These are phyloP conservation scores for Pluteus cervinus DNA, from an alignment of 768 basidiomycete genomes.

Conservation along the genomic window DNA sequence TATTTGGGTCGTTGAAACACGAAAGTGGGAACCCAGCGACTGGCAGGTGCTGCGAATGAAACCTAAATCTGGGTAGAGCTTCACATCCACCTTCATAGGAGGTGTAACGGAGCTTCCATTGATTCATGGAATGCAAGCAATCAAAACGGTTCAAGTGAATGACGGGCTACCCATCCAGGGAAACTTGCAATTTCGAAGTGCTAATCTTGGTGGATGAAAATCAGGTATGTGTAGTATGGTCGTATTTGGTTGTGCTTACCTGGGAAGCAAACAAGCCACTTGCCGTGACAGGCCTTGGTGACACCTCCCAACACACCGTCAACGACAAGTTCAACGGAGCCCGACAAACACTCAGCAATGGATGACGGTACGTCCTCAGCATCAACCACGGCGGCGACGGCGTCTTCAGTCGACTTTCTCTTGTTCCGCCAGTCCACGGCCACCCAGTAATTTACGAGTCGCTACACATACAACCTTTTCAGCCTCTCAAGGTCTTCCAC, in stretches of 20 bases:
- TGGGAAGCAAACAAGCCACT: too few species aligned
- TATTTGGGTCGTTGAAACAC: too few species aligned
- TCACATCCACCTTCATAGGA: too few species aligned
- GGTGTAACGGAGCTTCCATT: too few species aligned
- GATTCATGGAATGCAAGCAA: too few species aligned
- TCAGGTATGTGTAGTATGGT: slow-evolving; percentile 2
- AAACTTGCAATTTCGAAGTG: too few species aligned
- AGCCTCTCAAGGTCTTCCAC: slow-evolving; percentile 8
- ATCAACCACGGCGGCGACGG: slow-evolving; percentile 66
- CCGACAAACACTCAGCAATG: slow-evolving; percentile 25
- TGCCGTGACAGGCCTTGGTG: not conserved
- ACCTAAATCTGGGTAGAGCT: too few species aligned
- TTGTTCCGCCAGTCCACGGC: slow-evolving; percentile 28
- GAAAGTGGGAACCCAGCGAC: too few species aligned
- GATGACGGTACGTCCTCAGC: slow-evolving; percentile 80
- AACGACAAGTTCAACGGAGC: not conserved
- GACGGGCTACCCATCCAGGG: too few species aligned
- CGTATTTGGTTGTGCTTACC: slow-evolving; percentile 3
- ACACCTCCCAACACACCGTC: not conserved
- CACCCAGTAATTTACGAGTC: slow-evolving; percentile 17
- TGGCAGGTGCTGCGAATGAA: too few species aligned
- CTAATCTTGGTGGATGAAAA: slow-evolving; percentile 37
- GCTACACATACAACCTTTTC: slow-evolving; percentile 18
- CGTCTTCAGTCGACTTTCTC: slow-evolving; percentile 34
- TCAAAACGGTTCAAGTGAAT: too few species aligned